phyloP scores from a whole-genome alignment of 257 asterid species.

The Solanum microdontum region DNA sequence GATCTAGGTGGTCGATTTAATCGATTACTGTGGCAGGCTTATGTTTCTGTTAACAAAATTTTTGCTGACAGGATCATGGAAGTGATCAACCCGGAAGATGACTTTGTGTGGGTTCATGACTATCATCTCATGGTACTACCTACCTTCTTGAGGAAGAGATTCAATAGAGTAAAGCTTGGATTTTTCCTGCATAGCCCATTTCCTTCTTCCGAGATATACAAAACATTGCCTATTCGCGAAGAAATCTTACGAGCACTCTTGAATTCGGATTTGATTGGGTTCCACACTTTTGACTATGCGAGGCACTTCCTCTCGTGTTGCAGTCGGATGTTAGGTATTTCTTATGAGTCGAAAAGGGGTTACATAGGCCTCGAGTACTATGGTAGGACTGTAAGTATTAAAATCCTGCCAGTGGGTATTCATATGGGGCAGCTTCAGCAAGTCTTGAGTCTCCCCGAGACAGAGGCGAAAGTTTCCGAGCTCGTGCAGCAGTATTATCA shows the following conservation, averaged over 20 bases:
- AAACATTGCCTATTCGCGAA: slow-evolving; percentile 69
- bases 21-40: slow-evolving; percentile 75
- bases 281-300: slow-evolving; percentile 83
- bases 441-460: slow-evolving; percentile 48
- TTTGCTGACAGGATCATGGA: slow-evolving; percentile 90
- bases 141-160: slow-evolving; percentile 80
- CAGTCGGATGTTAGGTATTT: slow-evolving; percentile 72
- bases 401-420: slow-evolving; percentile 87
- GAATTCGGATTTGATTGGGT: slow-evolving; percentile 80
- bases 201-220: slow-evolving; percentile 78
- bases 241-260: slow-evolving; percentile 64
- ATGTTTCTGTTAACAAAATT: slow-evolving; percentile 79
- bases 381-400: slow-evolving; percentile 84
- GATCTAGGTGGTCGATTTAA: slow-evolving; percentile 81
- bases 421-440: slow-evolving; percentile 86
- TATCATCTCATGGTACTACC: slow-evolving; percentile 83
- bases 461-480: slow-evolving; percentile 52
- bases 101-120: slow-evolving; percentile 81
- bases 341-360: slow-evolving; percentile 86
- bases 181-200: slow-evolving; percentile 81
- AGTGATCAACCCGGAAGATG: slow-evolving; percentile 85
- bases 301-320: slow-evolving; percentile 87
- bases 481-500: slow-evolving; percentile 42
- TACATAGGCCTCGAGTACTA: slow-evolving; percentile 81
- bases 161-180: slow-evolving; percentile 77